Evolutionary conservation across 2,329 filamentous ascomycete species (phyloP).

Genomic region (Calycina herbarum): DNA sequence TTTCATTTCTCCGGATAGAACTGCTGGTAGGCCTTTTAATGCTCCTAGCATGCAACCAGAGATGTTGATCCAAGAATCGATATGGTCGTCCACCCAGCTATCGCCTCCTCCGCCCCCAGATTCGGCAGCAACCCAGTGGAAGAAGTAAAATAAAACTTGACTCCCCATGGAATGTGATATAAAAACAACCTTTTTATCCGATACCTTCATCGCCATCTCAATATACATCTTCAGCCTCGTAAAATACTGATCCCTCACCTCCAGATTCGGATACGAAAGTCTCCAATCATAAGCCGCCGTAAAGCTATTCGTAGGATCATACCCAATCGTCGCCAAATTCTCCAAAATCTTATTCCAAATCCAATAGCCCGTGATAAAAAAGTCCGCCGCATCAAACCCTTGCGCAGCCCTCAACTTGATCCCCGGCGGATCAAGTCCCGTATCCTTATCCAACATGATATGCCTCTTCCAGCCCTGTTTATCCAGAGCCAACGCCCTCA

Average conservation of each 20-base stretch:
- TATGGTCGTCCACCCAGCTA: conserved; percentile 84
- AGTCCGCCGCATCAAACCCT: conserved; percentile 96
- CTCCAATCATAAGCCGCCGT: conserved; percentile 87
- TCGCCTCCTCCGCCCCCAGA: conserved; percentile 78
- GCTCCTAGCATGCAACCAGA: conserved; percentile 97
- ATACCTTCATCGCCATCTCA: conserved; percentile 74
- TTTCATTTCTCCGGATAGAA: conserved; percentile 96
- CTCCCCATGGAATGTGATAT: conserved; percentile 97
- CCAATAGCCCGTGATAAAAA: conserved; percentile 91
- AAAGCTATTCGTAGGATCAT: conserved; percentile 78
- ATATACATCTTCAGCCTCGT: conserved; percentile 87
- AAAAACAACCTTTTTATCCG: conserved; percentile 77
- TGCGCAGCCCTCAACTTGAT: conserved; percentile 92
- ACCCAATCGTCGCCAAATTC: conserved; percentile 92
- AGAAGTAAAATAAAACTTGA: conserved; percentile 84
- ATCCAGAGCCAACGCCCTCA: conserved; percentile 88
- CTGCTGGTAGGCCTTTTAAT: conserved; percentile 83
- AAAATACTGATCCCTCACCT: conserved; percentile 91
- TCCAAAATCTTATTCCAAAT: conserved; percentile 96
- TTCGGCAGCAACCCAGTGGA: conserved; percentile 75
- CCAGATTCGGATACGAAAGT: conserved; percentile 84
- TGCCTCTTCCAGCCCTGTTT: conserved; percentile 95
- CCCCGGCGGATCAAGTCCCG: conserved; percentile 84
- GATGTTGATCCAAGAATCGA: conserved; percentile 98
- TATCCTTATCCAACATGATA: conserved; percentile 92